Percentiles rank a stretch among this genome's conserved stretches.
These are phyloP conservation scores for Trifolium subterraneum DNA, from an alignment of 306 rosid genomes.

Conservation along the genomic window DNA sequence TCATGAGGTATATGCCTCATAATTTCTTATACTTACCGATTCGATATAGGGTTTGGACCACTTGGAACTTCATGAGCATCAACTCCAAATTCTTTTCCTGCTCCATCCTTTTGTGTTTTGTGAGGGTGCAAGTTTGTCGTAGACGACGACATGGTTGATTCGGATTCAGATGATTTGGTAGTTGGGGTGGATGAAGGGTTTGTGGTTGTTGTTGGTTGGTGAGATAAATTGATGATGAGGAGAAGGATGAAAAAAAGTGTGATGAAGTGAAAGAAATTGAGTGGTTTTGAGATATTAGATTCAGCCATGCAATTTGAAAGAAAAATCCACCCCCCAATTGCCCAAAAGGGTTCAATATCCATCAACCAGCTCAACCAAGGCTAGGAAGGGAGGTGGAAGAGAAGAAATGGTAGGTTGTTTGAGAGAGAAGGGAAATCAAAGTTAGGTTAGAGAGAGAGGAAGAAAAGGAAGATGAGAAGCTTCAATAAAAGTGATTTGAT, in stretches of 20 bases:
- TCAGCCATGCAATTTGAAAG: constrained; percentile 93
- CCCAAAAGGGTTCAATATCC: constrained; percentile 99
- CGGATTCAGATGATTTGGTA: constrained; percentile 44
- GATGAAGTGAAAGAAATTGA: constrained; percentile 53
- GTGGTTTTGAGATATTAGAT: constrained; percentile 64
- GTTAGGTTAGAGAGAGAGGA: neutral
- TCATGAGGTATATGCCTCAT: constrained; percentile 28
- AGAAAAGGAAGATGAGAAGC: constrained; percentile 56
- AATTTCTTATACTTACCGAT: constrained; percentile 52
- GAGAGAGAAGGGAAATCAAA: constrained; percentile 36
- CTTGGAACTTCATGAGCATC: constrained; percentile 95
- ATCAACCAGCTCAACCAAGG: constrained; percentile 83
- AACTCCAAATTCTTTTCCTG: constrained; percentile 60
- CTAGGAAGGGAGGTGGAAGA: constrained; percentile 44
- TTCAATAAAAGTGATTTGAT: constrained; percentile 76
- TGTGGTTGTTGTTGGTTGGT: constrained; percentile 33
- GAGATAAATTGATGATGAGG: constrained; percentile 58
- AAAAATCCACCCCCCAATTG: constrained; percentile 97
- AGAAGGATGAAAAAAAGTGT: constrained; percentile 65
- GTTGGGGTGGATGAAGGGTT: constrained; percentile 57
- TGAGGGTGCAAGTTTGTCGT: constrained; percentile 58
- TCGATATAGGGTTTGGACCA: constrained; percentile 95
- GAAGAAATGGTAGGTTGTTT: constrained; percentile 15
- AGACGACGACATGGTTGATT: constrained; percentile 27
- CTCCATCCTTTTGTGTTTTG: constrained; percentile 38